Evolutionary conservation across 2,329 filamentous ascomycete species (phyloP).

Genomic region (Didymella pomorum): DNA sequence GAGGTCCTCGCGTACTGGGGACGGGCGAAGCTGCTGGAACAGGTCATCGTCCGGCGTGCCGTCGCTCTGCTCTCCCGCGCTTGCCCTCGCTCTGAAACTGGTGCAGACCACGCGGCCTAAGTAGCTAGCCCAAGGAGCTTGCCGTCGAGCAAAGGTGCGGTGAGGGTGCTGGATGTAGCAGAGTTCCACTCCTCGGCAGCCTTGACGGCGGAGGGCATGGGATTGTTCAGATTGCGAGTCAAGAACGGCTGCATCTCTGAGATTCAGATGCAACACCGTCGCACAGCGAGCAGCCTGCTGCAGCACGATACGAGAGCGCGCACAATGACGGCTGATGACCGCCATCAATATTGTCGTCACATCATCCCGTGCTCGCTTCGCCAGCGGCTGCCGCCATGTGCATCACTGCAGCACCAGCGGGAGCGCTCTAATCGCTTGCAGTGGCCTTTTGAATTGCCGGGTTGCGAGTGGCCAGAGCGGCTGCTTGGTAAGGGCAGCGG

Average conservation of each 20-base stretch:
- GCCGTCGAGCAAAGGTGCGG: conserved; percentile 34
- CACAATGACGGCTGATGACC: conserved; percentile 23
- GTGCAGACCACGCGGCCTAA: conserved; percentile 36
- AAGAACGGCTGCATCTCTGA: conserved; percentile 17
- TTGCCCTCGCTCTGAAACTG: conserved; percentile 47
- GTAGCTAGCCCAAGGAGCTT: conserved; percentile 30
- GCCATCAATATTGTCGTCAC: conserved; percentile 30
- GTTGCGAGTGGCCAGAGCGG: conserved; percentile 21
- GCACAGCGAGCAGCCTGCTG: conserved; percentile 14
- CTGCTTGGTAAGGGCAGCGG: conserved; percentile 6
- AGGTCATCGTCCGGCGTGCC: conserved; percentile 38
- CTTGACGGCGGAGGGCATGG: conserved; percentile 6
- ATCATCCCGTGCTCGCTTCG: conserved; percentile 31
- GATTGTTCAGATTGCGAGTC: conserved; percentile 24
- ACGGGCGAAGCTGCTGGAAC: conserved; percentile 44
- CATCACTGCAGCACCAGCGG: conserved; percentile 18
- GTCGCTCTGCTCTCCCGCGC: conserved; percentile 41
- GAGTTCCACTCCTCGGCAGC: conserved; percentile 17
- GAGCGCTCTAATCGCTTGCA: conserved; percentile 29
- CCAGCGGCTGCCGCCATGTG: conserved; percentile 32
- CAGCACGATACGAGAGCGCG: conserved; percentile 19
- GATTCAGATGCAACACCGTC: conserved; percentile 2
- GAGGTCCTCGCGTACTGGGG: conserved; percentile 38
- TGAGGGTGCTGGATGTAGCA: conserved; percentile 26
- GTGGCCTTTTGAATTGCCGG: conserved; percentile 20